Base-by-base conservation (phyloP, 495 filamentous ascomycete genomes). In the Xylaria castorea region DNA sequence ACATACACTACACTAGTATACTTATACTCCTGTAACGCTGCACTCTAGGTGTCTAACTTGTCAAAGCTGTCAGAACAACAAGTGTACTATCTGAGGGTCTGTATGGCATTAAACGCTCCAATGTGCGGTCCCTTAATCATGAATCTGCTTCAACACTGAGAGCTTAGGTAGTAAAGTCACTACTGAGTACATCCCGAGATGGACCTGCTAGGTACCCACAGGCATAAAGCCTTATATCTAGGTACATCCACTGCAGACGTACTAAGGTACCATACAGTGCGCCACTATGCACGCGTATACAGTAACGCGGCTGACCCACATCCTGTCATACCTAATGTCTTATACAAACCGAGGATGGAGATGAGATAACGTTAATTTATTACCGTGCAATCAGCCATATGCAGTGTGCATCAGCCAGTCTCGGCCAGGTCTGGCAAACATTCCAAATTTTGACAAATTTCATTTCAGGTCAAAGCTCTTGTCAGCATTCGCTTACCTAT, bases 401-500 rank as follows among this genome's bases (percentile, higher is more conserved):
- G 61, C 20, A 25, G 60, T 42, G 14, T 63, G n/a, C 38, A 42
- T 30, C 61, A 64, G n/a, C 46, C 55, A 38, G 57, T 55, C 70
- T 61, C 20, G 58, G 32, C 36, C 42, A n/a, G 53, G 34, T 38
- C 51, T 30, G 51, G 27, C 18, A 22, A 55, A 42, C 46, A 65
- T 55, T 55, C 58, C 60, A 71, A 64, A 71, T 63, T 71, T 63
- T 57, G 53, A 70, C 67, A 61, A 70, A 70, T 70, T 42, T 62
- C 57, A 70, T 70, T 70, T 60, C 53, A 40, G 38, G 40, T 6
- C 11, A 34, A 2, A 61, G 53, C 42, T 51, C 20, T 66, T 42
- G 70, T 71, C 70, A 66, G 70, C 68, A 62, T 14, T 32, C 58
- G 58, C 70, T 60, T 66, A 64, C 70, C 66, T 57, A 55, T 16